Conservation (phyloP, 2,329 filamentous ascomycete species). For the Stemphylium vesicarium region DNA sequence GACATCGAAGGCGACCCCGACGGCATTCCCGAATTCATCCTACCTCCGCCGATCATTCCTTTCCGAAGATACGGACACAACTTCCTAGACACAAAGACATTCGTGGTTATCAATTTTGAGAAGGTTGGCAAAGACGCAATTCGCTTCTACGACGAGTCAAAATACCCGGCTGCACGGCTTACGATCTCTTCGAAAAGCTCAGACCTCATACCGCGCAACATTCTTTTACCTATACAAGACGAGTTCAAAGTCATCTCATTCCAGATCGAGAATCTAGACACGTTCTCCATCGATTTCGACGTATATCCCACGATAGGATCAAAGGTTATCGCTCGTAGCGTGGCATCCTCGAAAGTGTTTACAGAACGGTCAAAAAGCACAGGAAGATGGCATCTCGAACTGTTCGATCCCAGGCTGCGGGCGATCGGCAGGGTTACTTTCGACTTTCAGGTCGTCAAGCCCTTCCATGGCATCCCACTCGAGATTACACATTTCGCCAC, state of each 20-base stretch:
- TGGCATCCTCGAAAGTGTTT: constrained; percentile 88
- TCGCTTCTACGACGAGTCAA: constrained; percentile 95
- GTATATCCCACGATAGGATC: constrained; percentile 97
- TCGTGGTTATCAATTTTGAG: constrained; percentile 90
- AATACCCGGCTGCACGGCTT: constrained; percentile 91
- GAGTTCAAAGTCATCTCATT: constrained; percentile 93
- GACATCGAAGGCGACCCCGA: constrained; percentile 77
- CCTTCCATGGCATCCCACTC: constrained; percentile 87
- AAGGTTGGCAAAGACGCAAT: constrained; percentile 76
- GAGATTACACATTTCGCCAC: constrained; percentile 99
- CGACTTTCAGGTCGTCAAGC: constrained; percentile 94
- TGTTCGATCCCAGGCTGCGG: constrained; percentile 90
- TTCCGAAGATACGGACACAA: constrained; percentile 95
- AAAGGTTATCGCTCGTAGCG: constrained; percentile 95
- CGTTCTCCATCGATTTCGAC: constrained; percentile 95
- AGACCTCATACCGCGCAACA: constrained; percentile 94
- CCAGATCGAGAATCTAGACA: constrained; percentile 91
- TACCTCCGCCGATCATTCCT: constrained; percentile 95
- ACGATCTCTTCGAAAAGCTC: constrained; percentile 97
- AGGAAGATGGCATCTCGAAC: constrained; percentile 80
- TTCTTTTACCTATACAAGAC: constrained; percentile 94
- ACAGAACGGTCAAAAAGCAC: constrained; percentile 75
- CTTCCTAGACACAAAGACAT: constrained; percentile 96
- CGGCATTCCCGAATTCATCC: constrained; percentile 86
- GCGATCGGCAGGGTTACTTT: constrained; percentile 95